Evolutionary conservation across 2,329 filamentous ascomycete genomes (phyloP).

Genomic region (Aspergillus floridensis): DNA sequence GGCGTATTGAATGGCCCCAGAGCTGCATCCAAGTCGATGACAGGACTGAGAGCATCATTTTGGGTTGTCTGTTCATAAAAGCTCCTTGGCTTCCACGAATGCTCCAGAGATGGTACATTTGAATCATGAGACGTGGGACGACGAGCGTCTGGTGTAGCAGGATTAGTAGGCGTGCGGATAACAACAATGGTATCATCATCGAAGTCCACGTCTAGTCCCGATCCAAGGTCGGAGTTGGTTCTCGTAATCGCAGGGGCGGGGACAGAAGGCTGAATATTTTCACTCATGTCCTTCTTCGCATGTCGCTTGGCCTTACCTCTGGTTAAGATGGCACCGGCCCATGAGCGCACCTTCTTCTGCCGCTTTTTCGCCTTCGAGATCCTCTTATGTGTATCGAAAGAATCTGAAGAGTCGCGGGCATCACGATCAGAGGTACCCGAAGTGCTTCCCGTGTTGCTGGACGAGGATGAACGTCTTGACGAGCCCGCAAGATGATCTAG

Average conservation of each 20-base stretch:
- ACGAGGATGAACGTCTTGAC: slow-evolving; percentile 28
- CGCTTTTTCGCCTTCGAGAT: slow-evolving; percentile 47
- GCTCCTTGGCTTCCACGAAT: slow-evolving; percentile 44
- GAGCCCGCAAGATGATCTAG: slow-evolving; percentile 25
- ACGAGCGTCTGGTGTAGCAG: slow-evolving; percentile 29
- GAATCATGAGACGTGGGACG: slow-evolving; percentile 18
- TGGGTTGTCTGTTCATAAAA: slow-evolving; percentile 47
- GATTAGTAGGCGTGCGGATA: slow-evolving; percentile 44
- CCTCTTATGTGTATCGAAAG: slow-evolving; percentile 30
- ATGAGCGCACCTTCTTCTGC: slow-evolving; percentile 71
- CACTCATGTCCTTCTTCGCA: slow-evolving; percentile 39
- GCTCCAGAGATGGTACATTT: slow-evolving; percentile 30
- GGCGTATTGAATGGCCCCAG: slow-evolving; percentile 85
- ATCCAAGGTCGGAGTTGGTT: slow-evolving; percentile 43
- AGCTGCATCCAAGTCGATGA: slow-evolving; percentile 93
- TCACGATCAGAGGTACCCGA: slow-evolving; percentile 31
- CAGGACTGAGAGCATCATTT: slow-evolving; percentile 68
- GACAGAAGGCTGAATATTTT: slow-evolving; percentile 37
- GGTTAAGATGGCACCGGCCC: slow-evolving; percentile 53
- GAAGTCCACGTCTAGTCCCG: slow-evolving; percentile 47
- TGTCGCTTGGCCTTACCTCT: slow-evolving; percentile 48
- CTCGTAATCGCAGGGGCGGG: slow-evolving; percentile 45
- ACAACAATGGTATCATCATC: slow-evolving; percentile 51
- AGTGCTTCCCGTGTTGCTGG: slow-evolving; percentile 30
- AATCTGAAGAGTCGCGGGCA: slow-evolving; percentile 21